These are phyloP conservation scores for Stylosanthes scabra DNA, from an alignment of 331 rosid genomes.

Conservation along the genomic window DNA sequence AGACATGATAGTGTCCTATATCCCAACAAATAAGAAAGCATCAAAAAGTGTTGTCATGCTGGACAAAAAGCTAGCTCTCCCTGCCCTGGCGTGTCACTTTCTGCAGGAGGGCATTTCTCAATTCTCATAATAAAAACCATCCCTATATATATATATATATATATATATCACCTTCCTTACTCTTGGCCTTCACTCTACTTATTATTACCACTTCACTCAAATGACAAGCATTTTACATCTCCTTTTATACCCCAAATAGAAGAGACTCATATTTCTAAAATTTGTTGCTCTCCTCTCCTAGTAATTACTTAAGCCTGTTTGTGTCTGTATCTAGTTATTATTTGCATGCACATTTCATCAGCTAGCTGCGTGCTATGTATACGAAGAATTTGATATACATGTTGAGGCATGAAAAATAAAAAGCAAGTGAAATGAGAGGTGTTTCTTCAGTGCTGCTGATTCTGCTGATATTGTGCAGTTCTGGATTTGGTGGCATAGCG, in stretches of 20 bases:
- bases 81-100: slow-evolving; percentile 44
- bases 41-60: slow-evolving; percentile 42
- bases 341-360: slow-evolving; percentile 1
- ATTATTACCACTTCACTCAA: slow-evolving; percentile 22
- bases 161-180: background rate
- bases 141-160: slow-evolving; percentile 12
- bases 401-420: too few species aligned
- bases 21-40: slow-evolving; percentile 37
- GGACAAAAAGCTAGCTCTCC: slow-evolving; percentile 38
- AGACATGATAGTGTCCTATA: slow-evolving; percentile 36
- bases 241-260: too few species aligned
- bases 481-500: slow-evolving; percentile 47
- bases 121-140: slow-evolving; percentile 27
- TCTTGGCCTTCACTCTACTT: slow-evolving; percentile 10
- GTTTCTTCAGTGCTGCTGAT: slow-evolving; percentile 43
- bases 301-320: background rate
- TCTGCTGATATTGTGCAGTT: slow-evolving; percentile 50
- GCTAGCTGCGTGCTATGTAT: too few species aligned
- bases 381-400: too few species aligned
- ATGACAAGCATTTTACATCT: background rate
- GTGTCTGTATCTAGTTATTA: too few species aligned
- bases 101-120: slow-evolving; percentile 41
- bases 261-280: too few species aligned
- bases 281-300: slow-evolving; percentile 5
- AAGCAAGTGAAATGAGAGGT: slow-evolving; percentile 44